These are phyloP conservation scores for Protea cynaroides DNA, from an alignment of 164 flowering plant genomes.

Conservation along the genomic window DNA sequence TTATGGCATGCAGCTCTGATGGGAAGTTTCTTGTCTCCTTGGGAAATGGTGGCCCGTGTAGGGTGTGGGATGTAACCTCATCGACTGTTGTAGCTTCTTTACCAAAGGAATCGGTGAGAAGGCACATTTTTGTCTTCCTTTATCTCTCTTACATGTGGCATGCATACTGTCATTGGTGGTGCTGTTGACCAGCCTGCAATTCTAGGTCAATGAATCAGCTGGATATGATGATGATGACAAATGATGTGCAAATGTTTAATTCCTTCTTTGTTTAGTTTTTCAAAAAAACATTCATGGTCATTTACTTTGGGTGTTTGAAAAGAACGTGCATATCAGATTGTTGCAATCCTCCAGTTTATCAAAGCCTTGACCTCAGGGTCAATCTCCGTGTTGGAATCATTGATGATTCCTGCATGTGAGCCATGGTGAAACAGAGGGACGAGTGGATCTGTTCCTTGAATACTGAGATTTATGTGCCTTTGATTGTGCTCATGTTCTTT, in stretches of 20 bases:
- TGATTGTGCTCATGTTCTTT: neutral
- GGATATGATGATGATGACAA: neutral
- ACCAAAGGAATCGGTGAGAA: slow-evolving; percentile 55
- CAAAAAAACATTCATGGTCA: neutral
- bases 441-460: neutral
- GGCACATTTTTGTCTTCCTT: neutral
- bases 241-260: neutral
- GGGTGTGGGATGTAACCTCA: slow-evolving; percentile 77
- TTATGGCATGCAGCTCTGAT: slow-evolving; percentile 56
- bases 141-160: neutral
- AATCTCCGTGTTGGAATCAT: neutral
- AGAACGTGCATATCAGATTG: neutral
- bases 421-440: neutral
- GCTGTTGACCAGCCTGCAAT: neutral
- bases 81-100: slow-evolving; percentile 51
- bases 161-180: neutral
- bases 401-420: neutral
- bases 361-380: too few species aligned
- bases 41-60: slow-evolving; percentile 68
- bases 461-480: neutral
- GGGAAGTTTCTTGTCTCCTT: slow-evolving; percentile 74
- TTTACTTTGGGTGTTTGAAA: too few species aligned
- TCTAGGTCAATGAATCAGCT: neutral
- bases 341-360: neutral
- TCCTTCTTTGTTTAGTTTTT: neutral